phyloP scores from a whole-genome alignment of 2,329 filamentous ascomycete species.

The Fusarium devonianum region DNA sequence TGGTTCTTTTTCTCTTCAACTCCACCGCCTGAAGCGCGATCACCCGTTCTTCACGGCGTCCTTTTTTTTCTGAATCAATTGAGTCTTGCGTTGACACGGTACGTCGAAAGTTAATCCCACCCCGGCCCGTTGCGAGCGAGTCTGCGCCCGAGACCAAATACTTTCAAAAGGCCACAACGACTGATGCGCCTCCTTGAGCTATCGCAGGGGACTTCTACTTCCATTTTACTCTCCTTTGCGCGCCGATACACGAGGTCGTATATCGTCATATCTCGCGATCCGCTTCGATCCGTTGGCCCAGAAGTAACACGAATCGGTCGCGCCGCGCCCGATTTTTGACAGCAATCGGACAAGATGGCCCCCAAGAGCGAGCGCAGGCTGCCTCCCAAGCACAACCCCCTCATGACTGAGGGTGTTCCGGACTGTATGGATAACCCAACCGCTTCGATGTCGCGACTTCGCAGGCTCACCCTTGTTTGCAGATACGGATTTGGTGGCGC shows the following conservation, averaged over 20 bases:
- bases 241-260: slow-evolving; percentile 7
- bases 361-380: slow-evolving; percentile 54
- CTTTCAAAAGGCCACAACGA: slow-evolving; percentile 15
- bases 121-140: slow-evolving; percentile 28
- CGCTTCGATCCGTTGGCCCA: slow-evolving; percentile 26
- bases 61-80: slow-evolving; percentile 30
- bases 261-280: slow-evolving; percentile 19
- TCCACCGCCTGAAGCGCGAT: slow-evolving; percentile 25
- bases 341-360: slow-evolving; percentile 47
- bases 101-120: slow-evolving; percentile 26
- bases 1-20: slow-evolving; percentile 13
- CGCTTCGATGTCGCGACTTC: slow-evolving; percentile 17
- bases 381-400: slow-evolving; percentile 69
- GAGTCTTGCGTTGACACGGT: slow-evolving; percentile 40
- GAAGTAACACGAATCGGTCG: slow-evolving; percentile 27
- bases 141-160: slow-evolving; percentile 12
- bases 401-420: slow-evolving; percentile 70
- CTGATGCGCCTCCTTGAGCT: slow-evolving; percentile 27
- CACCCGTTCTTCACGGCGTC: slow-evolving; percentile 13
- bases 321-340: slow-evolving; percentile 32
- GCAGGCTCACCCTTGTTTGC: slow-evolving; percentile 39
- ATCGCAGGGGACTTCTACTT: slow-evolving; percentile 16
- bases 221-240: slow-evolving; percentile 24
- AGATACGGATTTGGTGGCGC: slow-evolving; percentile 79
- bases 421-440: slow-evolving; percentile 56